Evolutionary conservation across 1,284 basidiomycete species (phyloP).

Genomic region (Boletus mariae): DNA sequence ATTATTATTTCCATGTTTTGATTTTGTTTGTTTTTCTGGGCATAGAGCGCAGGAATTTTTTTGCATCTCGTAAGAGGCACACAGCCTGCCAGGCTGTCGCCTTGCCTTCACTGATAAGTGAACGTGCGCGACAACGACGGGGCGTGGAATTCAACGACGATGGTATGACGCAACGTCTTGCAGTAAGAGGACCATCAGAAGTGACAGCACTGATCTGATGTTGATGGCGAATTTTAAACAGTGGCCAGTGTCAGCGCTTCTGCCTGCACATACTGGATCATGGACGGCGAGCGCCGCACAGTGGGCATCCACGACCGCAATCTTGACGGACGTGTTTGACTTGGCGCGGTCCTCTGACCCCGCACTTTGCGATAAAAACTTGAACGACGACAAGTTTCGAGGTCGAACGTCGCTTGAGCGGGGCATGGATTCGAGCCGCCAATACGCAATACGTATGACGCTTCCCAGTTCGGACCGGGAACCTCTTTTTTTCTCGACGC

Average conservation of each 20-base stretch:
- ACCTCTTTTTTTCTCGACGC: not conserved
- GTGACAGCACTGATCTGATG: not conserved
- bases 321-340: not conserved
- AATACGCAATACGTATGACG: not conserved
- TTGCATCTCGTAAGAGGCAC: constrained; percentile 18
- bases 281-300: not conserved
- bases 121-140: constrained; percentile 13
- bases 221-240: not conserved
- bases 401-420: not conserved
- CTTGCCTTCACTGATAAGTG: constrained; percentile 18
- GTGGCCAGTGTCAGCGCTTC: not conserved
- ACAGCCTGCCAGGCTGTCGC: constrained; percentile 17
- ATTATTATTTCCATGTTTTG: not conserved
- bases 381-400: not conserved
- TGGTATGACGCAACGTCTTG: not conserved
- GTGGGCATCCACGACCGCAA: not conserved
- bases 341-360: not conserved
- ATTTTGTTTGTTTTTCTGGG: constrained; percentile 7
- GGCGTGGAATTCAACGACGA: not conserved
- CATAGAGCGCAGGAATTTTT: constrained; percentile 22
- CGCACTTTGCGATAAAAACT: not conserved
- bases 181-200: not conserved
- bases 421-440: not conserved
- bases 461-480: not conserved
- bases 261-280: not conserved